Percentiles rank a stretch among this genome's conserved stretches.
Conservation (phyloP, 1,284 basidiomycete species). For the Puccinia coronata region DNA sequence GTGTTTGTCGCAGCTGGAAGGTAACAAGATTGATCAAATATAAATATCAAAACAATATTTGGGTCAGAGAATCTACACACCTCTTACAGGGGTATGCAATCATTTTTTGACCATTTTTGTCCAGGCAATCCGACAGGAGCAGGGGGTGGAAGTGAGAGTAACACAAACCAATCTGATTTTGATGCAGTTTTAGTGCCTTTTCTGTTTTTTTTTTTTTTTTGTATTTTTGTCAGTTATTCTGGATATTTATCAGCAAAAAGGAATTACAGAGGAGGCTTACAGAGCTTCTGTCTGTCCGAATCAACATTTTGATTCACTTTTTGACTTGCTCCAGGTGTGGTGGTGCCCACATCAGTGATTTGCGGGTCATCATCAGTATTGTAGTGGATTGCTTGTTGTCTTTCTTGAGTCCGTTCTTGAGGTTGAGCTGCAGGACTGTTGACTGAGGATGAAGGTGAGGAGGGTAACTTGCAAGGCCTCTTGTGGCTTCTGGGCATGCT, state of each 20-base stretch:
- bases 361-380: too few relatives aligned
- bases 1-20: background rate
- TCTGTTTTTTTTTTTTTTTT: background rate
- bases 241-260: background rate
- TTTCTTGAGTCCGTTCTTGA: too few relatives aligned
- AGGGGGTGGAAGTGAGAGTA: background rate
- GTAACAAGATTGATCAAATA: too few relatives aligned
- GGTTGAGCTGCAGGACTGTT: too few relatives aligned
- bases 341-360: too few relatives aligned
- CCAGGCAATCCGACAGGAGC: background rate
- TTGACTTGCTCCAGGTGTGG: too few relatives aligned
- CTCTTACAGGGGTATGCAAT: background rate
- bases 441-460: too few relatives aligned
- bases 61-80: background rate
- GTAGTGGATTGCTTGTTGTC: too few relatives aligned
- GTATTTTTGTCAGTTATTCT: background rate
- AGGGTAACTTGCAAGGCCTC: too few relatives aligned
- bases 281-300: constrained; percentile 3
- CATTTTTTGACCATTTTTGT: background rate
- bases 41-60: too few relatives aligned
- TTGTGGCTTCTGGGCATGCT: too few relatives aligned
- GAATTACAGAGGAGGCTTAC: background rate
- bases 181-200: background rate
- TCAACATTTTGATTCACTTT: too few relatives aligned
- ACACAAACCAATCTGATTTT: background rate